Evolutionary conservation across 192 early-diverging fungal genomes (phyloP).

Genomic region (Coemansia sp.): DNA sequence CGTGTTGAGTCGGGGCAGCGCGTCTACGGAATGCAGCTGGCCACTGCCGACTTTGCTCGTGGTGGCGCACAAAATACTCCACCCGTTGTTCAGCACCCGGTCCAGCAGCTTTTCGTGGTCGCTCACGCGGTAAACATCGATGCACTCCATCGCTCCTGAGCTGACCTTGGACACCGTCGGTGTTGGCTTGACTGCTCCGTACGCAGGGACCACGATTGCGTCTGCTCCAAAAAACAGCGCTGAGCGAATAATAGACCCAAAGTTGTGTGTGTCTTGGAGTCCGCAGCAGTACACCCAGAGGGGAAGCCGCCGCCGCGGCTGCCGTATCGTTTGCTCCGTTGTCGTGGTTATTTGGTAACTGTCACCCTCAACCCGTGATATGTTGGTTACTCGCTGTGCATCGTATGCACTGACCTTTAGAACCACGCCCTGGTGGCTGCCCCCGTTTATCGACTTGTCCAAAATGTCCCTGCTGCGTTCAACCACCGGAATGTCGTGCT

Average conservation of each 20-base stretch:
- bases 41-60: background rate
- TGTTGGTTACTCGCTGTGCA: background rate
- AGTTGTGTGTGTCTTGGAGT: slow-evolving; percentile 42
- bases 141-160: slow-evolving; percentile 40
- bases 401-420: slow-evolving; percentile 12
- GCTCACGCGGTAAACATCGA: slow-evolving; percentile 12
- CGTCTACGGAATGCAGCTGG: background rate
- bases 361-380: slow-evolving; percentile 16
- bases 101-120: slow-evolving; percentile 7
- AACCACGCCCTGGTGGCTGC: slow-evolving; percentile 33
- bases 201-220: slow-evolving; percentile 20
- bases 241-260: slow-evolving; percentile 48
- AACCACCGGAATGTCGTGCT: slow-evolving; percentile 16
- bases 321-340: background rate
- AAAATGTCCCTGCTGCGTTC: background rate
- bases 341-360: slow-evolving; percentile 14
- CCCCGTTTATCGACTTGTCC: background rate
- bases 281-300: slow-evolving; percentile 32
- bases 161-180: slow-evolving; percentile 44
- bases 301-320: slow-evolving; percentile 33
- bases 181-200: slow-evolving; percentile 12
- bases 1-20: slow-evolving; percentile 8
- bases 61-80: slow-evolving; percentile 33
- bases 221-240: slow-evolving; percentile 54
- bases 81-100: slow-evolving; percentile 18